These are phyloP conservation scores for Danielia reshetovae DNA, from an alignment of 805 yeast species.

Conservation along the genomic window DNA sequence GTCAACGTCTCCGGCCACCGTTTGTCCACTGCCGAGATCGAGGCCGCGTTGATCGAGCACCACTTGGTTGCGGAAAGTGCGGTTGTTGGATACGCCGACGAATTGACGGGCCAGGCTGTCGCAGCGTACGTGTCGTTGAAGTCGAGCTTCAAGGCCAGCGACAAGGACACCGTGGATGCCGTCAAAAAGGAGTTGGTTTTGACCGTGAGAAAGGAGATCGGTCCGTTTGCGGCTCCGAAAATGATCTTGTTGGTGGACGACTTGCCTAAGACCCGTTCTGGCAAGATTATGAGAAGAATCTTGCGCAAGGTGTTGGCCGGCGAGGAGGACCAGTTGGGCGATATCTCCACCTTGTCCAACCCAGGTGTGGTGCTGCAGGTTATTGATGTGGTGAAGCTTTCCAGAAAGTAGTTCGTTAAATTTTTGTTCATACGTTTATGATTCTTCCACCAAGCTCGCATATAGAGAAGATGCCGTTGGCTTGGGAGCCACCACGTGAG, in stretches of 20 bases:
- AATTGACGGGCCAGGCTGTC: slow-evolving; percentile 96
- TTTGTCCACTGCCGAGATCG: slow-evolving; percentile 97
- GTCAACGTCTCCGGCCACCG: slow-evolving; percentile 98
- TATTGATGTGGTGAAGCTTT: slow-evolving; percentile 58
- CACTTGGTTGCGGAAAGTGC: slow-evolving; percentile 86
- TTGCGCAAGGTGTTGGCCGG: slow-evolving; percentile 89
- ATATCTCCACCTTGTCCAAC: slow-evolving; percentile 82
- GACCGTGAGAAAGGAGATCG: slow-evolving; percentile 89
- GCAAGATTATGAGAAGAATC: slow-evolving; percentile 98
- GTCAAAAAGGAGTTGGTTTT: slow-evolving; percentile 71
- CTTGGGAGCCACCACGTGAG: slow-evolving; percentile 61
- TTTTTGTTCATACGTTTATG: not conserved
- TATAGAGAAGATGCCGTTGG: slow-evolving; percentile 67
- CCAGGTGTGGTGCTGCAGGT: slow-evolving; percentile 79
- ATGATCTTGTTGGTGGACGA: slow-evolving; percentile 78
- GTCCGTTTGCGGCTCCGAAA: slow-evolving; percentile 96
- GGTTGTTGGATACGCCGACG: slow-evolving; percentile 94
- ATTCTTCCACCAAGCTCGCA: slow-evolving; percentile 29
- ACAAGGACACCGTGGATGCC: slow-evolving; percentile 43
- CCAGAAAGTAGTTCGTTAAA: slow-evolving; percentile 15
- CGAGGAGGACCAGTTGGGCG: slow-evolving; percentile 92
- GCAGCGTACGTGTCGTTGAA: slow-evolving; percentile 90
- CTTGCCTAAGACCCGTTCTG: slow-evolving; percentile 97
- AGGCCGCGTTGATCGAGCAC: slow-evolving; percentile 82
- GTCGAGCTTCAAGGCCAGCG: slow-evolving; percentile 31